Evolutionary conservation across 1,284 basidiomycete species (phyloP).

Genomic region (Ceratobasidium sp.): DNA sequence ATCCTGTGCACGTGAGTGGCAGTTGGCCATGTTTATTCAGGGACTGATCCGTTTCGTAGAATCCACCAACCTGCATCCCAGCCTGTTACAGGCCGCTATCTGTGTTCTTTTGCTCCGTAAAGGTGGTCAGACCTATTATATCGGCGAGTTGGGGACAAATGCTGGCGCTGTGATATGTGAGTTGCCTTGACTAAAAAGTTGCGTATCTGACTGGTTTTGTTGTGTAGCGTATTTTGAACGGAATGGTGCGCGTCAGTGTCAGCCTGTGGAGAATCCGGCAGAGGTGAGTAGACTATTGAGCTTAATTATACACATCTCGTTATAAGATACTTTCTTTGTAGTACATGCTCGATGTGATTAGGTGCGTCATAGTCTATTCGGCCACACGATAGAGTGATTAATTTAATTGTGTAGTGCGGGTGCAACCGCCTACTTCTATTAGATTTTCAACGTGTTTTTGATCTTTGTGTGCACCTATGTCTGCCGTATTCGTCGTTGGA

Average conservation of each 20-base stretch:
- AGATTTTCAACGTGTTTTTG: constrained; percentile 24
- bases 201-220: not conserved
- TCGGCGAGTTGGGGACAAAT: constrained; percentile 75
- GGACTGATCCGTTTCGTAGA: constrained; percentile 55
- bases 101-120: constrained; percentile 63
- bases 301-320: no score
- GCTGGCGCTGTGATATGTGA: constrained; percentile 63
- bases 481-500: constrained; percentile 25
- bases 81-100: constrained; percentile 78
- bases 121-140: constrained; percentile 82
- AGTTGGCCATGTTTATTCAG: no score
- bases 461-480: constrained; percentile 26
- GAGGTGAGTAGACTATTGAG: constrained; percentile 47
- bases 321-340: no score
- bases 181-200: not conserved
- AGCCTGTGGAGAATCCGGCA: constrained; percentile 58
- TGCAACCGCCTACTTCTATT: constrained; percentile 26
- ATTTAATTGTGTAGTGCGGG: constrained; percentile 22
- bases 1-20: constrained; percentile 60
- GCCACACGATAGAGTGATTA: no score
- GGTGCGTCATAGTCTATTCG: no score
- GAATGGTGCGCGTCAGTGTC: constrained; percentile 68
- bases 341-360: no score
- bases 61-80: constrained; percentile 85
- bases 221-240: constrained; percentile 71